Conservation (phyloP, 1,284 basidiomycete genomes). For the Microbotryomycetes sp. region DNA sequence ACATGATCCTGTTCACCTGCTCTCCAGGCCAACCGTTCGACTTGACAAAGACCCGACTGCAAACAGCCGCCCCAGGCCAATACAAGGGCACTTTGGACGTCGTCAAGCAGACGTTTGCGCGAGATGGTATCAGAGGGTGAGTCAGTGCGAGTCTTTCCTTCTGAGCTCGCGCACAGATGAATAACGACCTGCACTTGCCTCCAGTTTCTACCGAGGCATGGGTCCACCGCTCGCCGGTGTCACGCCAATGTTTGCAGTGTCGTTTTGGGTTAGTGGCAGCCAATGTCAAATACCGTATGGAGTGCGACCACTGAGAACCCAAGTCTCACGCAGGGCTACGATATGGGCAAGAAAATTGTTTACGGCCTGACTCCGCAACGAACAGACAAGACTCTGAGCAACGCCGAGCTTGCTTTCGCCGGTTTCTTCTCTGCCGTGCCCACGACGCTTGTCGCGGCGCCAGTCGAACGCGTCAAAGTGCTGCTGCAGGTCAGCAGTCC, state of each 20-base stretch:
- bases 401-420: conserved; percentile 77
- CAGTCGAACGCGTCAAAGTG: conserved; percentile 96
- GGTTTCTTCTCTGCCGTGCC: conserved; percentile 94
- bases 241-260: conserved; percentile 96
- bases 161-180: not conserved
- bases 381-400: conserved; percentile 57
- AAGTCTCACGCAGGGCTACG: conserved; percentile 63
- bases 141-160: conserved; percentile 30
- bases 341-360: conserved; percentile 84
- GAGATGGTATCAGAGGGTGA: conserved; percentile 83
- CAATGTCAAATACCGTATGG: not conserved
- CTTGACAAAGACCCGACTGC: conserved; percentile 89
- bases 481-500: conserved; percentile 63
- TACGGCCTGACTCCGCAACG: conserved; percentile 60
- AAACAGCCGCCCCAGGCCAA: conserved; percentile 81
- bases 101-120: conserved; percentile 77
- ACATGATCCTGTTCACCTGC: too few relatives aligned
- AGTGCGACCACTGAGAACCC: not conserved
- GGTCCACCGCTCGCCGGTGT: conserved; percentile 93
- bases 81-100: conserved; percentile 94
- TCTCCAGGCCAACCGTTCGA: conserved; percentile 87
- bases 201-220: conserved; percentile 89
- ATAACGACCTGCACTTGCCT: not conserved
- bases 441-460: conserved; percentile 83
- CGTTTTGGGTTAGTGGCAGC: conserved; percentile 73